Evolutionary conservation across 352 stramenopile genomes (phyloP).

Genomic region (Phytophthora palmivora): DNA sequence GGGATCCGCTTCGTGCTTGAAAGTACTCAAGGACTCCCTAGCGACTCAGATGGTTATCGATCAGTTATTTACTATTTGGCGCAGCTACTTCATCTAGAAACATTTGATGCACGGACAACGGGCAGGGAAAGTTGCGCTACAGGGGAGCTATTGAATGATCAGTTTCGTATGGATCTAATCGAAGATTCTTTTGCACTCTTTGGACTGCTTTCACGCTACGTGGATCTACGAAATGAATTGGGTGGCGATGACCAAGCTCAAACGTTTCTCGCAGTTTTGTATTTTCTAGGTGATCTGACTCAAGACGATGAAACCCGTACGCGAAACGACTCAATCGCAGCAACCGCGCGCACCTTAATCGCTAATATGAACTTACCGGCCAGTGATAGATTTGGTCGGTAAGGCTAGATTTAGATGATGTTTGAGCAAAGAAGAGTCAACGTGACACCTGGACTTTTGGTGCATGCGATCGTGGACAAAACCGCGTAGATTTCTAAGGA

Average conservation of each 20-base stretch:
- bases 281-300: conserved; percentile 46
- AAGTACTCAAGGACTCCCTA: conserved; percentile 57
- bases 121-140: conserved; percentile 31
- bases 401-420: conserved; percentile 7
- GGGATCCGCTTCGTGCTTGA: conserved; percentile 78
- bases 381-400: conserved; percentile 11
- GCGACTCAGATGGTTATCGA: conserved; percentile 57
- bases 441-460: not conserved
- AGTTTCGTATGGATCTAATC: conserved; percentile 45
- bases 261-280: conserved; percentile 64
- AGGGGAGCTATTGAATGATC: conserved; percentile 34
- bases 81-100: conserved; percentile 69
- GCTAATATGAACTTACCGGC: conserved; percentile 35
- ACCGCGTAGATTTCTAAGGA: conserved; percentile 1
- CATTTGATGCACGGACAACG: conserved; percentile 53
- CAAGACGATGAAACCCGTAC: conserved; percentile 30
- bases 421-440: not conserved
- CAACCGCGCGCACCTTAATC: conserved; percentile 55
- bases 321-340: conserved; percentile 58
- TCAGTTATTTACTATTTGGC: conserved; percentile 72
- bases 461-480: conserved; percentile 16
- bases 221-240: conserved; percentile 66
- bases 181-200: conserved; percentile 68
- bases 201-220: conserved; percentile 65
- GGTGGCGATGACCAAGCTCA: conserved; percentile 60